Base-by-base conservation (phyloP, 495 filamentous ascomycete genomes). In the Xylaria intraflava region DNA sequence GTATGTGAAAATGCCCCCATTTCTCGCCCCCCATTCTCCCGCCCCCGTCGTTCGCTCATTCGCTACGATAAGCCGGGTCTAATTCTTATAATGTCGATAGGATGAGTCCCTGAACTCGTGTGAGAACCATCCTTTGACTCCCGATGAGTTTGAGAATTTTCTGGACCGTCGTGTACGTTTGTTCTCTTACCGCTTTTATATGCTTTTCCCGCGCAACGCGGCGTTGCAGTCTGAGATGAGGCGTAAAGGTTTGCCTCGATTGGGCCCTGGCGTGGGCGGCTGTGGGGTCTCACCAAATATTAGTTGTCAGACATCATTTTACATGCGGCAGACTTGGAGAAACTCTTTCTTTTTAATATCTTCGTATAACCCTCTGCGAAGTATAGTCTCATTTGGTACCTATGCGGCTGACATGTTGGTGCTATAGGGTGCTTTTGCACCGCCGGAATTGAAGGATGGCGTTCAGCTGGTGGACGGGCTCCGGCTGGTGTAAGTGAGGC, bases 111-210 rank as follows among this genome's bases (percentile, higher is more conserved):
- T 65, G 55, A 76, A 80, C 57, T 66, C 62, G 0, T 51, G 67
- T 24, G 78, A 80, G 50, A 72, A 78, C 49, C 77, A 80, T 62
- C 51, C 55, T 54, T 66, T 71, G 61, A 74, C 66, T 31, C 62
- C 49, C 26, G 74, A 78, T 65, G 78, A 81, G 47, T 80, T 80
- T 60, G 65, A 72, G 24, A 81, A 81, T 59, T 81, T 75, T 46
- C 60, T 80, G 3, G 64, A 71, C 30, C 74, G 66, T 29, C 62
- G 65, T 58, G 78, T 78, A 64, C 53, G 75, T 62, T 14, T 19
- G n/a, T n/a, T 24, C 20, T 49, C 0, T 3, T 14, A 16, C 7
- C 20, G n/a, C 1, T 33, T 27, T 9, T 9, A 9, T 29, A 29
- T 9, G 9, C 27, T 29, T 17, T 24, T 27, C 27, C 22, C 1